A percentile compares a stretch with the other conserved stretches of the same genome.
Conservation (phyloP, 768 basidiomycete genomes). For the Lactarius sanguifluus region DNA sequence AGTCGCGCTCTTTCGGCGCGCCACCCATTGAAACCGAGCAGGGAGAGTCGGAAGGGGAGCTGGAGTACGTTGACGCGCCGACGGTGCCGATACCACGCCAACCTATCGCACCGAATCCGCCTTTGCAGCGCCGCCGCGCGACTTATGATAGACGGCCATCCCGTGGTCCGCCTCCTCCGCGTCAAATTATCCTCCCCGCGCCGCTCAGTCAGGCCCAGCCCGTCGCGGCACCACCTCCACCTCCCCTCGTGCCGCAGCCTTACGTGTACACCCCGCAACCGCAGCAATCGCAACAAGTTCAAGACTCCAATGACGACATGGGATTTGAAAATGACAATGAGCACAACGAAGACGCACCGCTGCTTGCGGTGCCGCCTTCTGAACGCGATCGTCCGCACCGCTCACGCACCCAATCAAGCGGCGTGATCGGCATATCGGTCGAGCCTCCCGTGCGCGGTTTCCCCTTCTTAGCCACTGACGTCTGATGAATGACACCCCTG, state of each 20-base stretch:
- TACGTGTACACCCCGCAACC: not conserved
- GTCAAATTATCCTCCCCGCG: slow-evolving; percentile 23
- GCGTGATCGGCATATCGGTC: slow-evolving; percentile 27
- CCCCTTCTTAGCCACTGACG: not conserved
- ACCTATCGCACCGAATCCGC: slow-evolving; percentile 8
- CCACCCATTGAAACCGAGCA: too few species aligned
- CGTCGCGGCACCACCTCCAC: not conserved
- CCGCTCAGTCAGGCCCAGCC: slow-evolving; percentile 23
- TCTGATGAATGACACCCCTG: not conserved
- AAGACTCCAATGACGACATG: not conserved
- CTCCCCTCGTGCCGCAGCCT: not conserved
- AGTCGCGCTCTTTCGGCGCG: not conserved
- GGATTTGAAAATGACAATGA: not conserved
- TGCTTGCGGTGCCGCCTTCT: not conserved
- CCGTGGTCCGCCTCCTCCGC: slow-evolving; percentile 19
- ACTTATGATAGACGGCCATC: slow-evolving; percentile 4
- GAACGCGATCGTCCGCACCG: slow-evolving; percentile 24
- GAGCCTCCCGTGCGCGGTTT: slow-evolving; percentile 24
- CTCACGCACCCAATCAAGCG: slow-evolving; percentile 28
- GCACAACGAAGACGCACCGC: slow-evolving; percentile 10
- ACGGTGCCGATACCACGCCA: slow-evolving; percentile 13
- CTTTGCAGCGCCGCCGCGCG: slow-evolving; percentile 11
- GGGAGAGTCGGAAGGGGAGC: slow-evolving; percentile 20
- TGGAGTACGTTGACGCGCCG: slow-evolving; percentile 23
- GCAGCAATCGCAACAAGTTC: not conserved